Evolutionary conservation across 495 filamentous ascomycete species (phyloP).

Genomic region (Annulohypoxylon nitens): DNA sequence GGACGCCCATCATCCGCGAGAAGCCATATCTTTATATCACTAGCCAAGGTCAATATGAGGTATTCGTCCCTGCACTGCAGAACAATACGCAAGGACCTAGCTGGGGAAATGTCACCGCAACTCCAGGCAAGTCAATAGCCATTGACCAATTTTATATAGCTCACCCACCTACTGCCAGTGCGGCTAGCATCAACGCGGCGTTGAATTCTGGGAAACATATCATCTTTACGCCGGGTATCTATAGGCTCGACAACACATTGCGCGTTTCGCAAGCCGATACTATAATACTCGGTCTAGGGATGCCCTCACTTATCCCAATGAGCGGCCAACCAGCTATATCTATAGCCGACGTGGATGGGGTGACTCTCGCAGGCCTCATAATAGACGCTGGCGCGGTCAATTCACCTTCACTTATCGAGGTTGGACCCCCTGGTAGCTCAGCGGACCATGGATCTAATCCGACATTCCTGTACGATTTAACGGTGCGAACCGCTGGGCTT

Average conservation of each 20-base stretch:
- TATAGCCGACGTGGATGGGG: constrained; percentile 48
- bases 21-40: constrained; percentile 49
- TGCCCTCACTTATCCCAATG: constrained; percentile 47
- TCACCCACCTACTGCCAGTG: constrained; percentile 35
- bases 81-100: constrained; percentile 46
- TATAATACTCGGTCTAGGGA: constrained; percentile 47
- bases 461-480: constrained; percentile 51
- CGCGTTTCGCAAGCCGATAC: constrained; percentile 40
- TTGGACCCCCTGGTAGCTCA: constrained; percentile 42
- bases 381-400: constrained; percentile 45
- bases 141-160: constrained; percentile 48
- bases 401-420: constrained; percentile 46
- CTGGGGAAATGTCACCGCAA: constrained; percentile 37
- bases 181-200: constrained; percentile 44
- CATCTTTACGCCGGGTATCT: constrained; percentile 50
- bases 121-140: constrained; percentile 45
- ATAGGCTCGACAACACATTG: constrained; percentile 44
- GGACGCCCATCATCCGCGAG: constrained; percentile 49
- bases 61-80: constrained; percentile 49
- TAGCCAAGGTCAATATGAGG: constrained; percentile 39
- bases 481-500: constrained; percentile 47
- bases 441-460: constrained; percentile 42
- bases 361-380: constrained; percentile 52
- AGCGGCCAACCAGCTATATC: constrained; percentile 39
- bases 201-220: constrained; percentile 46